A percentile compares a stretch with the other conserved stretches of the same genome.
Evolutionary conservation across 192 early-diverging fungal genomes (phyloP).

Genomic region (Rhizophagus prolifer): DNA sequence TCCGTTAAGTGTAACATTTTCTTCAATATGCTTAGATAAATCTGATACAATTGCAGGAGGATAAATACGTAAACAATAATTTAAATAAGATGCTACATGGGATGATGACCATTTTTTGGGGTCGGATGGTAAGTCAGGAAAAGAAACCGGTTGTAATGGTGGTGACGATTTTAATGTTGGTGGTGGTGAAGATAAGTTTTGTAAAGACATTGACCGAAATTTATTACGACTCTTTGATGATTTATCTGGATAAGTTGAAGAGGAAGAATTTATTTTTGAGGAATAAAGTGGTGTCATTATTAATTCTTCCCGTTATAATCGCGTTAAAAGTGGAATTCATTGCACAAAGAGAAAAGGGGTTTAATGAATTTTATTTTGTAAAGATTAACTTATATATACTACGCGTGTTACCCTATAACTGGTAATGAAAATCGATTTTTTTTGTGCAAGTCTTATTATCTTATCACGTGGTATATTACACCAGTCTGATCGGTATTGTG

Average conservation of each 20-base stretch:
- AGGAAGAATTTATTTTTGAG: not conserved
- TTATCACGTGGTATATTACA: too few species aligned
- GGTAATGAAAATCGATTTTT: too few species aligned
- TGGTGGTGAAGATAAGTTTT: not conserved
- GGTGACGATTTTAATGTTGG: not conserved
- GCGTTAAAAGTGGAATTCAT: too few species aligned
- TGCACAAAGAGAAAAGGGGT: too few species aligned
- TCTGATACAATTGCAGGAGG: conserved; percentile 40
- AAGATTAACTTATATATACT: too few species aligned
- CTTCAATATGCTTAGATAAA: too few species aligned
- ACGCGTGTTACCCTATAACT: too few species aligned
- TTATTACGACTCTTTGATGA: not conserved
- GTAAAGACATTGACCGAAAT: not conserved
- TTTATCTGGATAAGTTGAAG: not conserved
- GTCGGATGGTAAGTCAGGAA: conserved; percentile 36
- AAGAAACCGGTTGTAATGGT: not conserved
- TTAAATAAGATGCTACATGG: conserved; percentile 42
- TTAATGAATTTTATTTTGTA: too few species aligned
- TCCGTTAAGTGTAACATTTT: too few species aligned
- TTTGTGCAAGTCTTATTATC: too few species aligned
- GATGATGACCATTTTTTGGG: conserved; percentile 35
- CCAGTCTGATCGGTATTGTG: too few species aligned
- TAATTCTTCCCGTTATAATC: too few species aligned
- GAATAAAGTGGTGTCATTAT: not conserved
- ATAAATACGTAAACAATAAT: conserved; percentile 34